Conservation (phyloP, 2,329 filamentous ascomycete genomes). For the Botrytis squamosa region DNA sequence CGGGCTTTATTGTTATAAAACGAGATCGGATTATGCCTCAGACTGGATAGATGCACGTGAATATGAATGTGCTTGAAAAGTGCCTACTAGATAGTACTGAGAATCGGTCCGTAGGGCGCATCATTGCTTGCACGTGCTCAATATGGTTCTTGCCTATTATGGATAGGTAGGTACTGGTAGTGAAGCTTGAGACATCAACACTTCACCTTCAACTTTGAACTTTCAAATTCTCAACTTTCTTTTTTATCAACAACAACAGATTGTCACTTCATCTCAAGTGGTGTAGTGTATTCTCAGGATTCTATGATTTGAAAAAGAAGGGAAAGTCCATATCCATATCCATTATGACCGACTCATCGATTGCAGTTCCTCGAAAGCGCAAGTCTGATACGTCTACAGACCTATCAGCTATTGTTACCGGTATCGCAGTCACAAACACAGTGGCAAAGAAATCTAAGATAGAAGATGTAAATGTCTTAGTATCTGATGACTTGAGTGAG, state of each 20-base stretch:
- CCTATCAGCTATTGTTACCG: not conserved
- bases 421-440: not conserved
- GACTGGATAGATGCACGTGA: not conserved
- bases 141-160: not conserved
- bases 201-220: not conserved
- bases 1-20: not conserved
- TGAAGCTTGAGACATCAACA: not conserved
- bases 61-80: not conserved
- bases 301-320: no score
- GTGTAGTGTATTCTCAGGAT: not conserved
- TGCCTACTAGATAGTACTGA: not conserved
- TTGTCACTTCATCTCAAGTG: not conserved
- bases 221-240: not conserved
- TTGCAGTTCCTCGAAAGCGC: not conserved
- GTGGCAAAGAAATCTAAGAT: not conserved
- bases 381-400: not conserved
- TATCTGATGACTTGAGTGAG: not conserved
- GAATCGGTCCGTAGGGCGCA: no score
- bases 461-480: not conserved
- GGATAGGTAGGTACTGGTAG: not conserved
- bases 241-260: not conserved
- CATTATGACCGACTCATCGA: not conserved
- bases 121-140: constrained; percentile 1
- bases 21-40: not conserved
- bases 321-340: not conserved